A percentile compares a stretch with the other conserved stretches of the same genome.
Evolutionary conservation across 2,329 filamentous ascomycete genomes (phyloP).

Genomic region (Penicillium sp.): DNA sequence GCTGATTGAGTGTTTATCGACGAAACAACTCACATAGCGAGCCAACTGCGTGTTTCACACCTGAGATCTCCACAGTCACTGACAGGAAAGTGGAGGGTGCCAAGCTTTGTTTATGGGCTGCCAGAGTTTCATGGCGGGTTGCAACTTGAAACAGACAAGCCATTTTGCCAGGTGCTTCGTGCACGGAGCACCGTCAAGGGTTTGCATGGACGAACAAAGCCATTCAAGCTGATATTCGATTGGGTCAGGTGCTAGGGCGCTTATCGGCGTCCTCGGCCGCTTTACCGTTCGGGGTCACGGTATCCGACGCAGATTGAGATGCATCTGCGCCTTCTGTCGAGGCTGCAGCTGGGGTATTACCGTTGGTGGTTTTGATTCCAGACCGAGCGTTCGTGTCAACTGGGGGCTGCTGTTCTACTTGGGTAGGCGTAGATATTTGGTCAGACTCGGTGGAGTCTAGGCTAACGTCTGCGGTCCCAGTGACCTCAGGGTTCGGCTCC

Average conservation of each 20-base stretch:
- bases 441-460: constrained; percentile 51
- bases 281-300: neutral
- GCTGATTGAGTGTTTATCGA: neutral
- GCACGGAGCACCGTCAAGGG: constrained; percentile 7
- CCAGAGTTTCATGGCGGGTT: neutral
- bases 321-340: constrained; percentile 1
- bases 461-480: constrained; percentile 50
- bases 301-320: constrained; percentile 4
- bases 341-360: constrained; percentile 3
- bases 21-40: neutral
- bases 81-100: neutral
- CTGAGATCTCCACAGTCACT: neutral
- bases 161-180: neutral
- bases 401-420: constrained; percentile 19
- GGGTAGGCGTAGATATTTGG: constrained; percentile 32
- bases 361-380: constrained; percentile 8
- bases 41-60: neutral
- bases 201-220: constrained; percentile 13
- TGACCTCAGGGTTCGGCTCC: constrained; percentile 45
- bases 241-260: constrained; percentile 17
- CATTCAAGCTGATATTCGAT: neutral
- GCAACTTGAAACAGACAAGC: constrained; percentile 4
- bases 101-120: constrained; percentile 7
- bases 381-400: neutral
- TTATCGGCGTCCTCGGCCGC: constrained; percentile 2